These are phyloP conservation scores for Aureobasidium namibiae DNA, from an alignment of 2,329 filamentous ascomycete species.

Conservation along the genomic window DNA sequence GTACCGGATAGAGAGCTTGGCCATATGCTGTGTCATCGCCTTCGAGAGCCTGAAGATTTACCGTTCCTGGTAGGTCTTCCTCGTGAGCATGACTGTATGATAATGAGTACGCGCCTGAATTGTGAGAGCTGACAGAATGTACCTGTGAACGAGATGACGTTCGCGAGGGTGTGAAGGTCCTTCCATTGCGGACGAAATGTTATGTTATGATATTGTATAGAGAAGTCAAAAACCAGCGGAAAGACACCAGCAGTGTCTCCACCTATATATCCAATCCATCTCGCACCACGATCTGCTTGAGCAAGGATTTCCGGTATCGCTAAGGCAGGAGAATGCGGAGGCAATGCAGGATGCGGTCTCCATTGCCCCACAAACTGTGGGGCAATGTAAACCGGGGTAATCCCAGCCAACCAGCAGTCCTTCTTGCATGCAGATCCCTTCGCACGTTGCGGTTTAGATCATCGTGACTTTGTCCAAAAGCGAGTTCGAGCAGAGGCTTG, in stretches of 20 bases:
- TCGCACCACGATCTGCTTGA: background rate
- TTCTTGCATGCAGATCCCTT: background rate
- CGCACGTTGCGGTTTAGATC: background rate
- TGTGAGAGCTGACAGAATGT: background rate
- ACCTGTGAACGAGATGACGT: constrained; percentile 9
- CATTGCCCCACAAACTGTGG: background rate
- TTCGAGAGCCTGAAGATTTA: constrained; percentile 45
- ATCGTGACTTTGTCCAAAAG: background rate
- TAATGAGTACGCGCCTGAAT: background rate
- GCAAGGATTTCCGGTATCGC: background rate
- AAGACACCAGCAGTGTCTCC: background rate
- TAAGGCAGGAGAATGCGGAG: background rate
- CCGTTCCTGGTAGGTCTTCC: constrained; percentile 48
- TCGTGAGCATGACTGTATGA: constrained; percentile 46
- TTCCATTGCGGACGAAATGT: background rate
- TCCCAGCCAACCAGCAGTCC: background rate
- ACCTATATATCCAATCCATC: background rate
- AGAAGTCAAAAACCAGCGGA: background rate
- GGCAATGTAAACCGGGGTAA: background rate
- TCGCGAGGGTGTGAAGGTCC: background rate
- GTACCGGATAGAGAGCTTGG: constrained; percentile 53
- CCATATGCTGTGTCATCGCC: constrained; percentile 53
- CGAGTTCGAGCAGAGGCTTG: background rate
- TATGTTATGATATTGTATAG: background rate
- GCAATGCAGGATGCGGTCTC: background rate